Evolutionary conservation across 129 eudicot species (phyloP).

Genomic region (Escallonia rubra): DNA sequence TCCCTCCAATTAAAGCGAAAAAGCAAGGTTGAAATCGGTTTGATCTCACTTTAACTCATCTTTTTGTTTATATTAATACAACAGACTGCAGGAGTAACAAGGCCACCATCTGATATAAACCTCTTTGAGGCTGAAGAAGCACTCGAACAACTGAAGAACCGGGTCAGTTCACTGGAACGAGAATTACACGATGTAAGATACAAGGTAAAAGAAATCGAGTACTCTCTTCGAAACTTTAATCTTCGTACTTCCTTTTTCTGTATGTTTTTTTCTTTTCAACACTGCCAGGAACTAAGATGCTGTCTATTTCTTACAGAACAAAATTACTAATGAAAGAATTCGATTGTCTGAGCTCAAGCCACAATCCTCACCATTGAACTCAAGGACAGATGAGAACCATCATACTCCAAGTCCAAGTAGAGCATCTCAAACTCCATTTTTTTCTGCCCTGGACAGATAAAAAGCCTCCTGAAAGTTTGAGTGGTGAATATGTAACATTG

Average conservation of each 20-base stretch:
- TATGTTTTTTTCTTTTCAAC: not conserved
- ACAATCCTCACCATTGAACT: conserved; percentile 30
- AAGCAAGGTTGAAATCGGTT: not conserved
- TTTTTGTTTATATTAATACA: not conserved
- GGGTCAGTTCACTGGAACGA: conserved; percentile 48
- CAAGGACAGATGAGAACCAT: conserved; percentile 35
- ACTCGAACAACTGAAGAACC: conserved; percentile 52
- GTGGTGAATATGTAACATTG: not conserved
- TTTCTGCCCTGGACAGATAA: conserved; percentile 63
- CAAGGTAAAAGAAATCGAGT: conserved; percentile 40
- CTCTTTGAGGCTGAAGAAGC: conserved; percentile 73
- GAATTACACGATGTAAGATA: conserved; percentile 56
- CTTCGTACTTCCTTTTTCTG: not conserved
- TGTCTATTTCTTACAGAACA: conserved; percentile 40
- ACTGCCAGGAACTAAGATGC: not conserved
- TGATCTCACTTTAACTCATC: not conserved
- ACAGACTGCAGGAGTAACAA: conserved; percentile 74
- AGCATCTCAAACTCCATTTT: conserved; percentile 45
- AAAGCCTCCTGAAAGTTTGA: not conserved
- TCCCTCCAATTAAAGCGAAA: too few relatives aligned
- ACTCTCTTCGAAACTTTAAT: not conserved
- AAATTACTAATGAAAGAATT: conserved; percentile 55
- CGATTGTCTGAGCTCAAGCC: conserved; percentile 64
- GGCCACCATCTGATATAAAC: conserved; percentile 41
- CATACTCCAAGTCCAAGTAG: conserved; percentile 34